Evolutionary conservation across 305 asterid species (phyloP).

Genomic region (Nicotiana rustica): DNA sequence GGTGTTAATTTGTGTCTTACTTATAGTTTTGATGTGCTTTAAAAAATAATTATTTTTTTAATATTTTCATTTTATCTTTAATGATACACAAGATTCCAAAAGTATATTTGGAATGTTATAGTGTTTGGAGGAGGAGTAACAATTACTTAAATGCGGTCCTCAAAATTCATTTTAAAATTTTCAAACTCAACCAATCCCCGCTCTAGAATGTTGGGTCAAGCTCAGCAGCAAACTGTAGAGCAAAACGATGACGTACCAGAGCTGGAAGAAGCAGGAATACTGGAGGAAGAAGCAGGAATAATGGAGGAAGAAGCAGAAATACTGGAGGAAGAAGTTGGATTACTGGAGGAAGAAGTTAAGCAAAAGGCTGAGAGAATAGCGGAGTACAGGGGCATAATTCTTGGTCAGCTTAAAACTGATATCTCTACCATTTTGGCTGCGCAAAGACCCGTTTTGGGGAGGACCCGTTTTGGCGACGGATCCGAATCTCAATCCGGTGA

Average conservation of each 20-base stretch:
- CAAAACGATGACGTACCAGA: constrained; percentile 47
- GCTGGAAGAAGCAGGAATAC: constrained; percentile 38
- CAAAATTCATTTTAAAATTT: no score
- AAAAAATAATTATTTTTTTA: no score
- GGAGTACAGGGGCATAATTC: constrained; percentile 57
- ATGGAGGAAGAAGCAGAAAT: constrained; percentile 58
- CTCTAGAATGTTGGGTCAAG: constrained; percentile 48
- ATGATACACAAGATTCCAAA: no score
- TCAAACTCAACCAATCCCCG: no score
- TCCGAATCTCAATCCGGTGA: constrained; percentile 42
- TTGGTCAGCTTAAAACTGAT: constrained; percentile 58
- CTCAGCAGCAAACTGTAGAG: constrained; percentile 19
- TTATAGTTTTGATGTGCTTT: no score
- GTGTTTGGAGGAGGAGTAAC: no score
- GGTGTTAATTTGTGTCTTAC: no score
- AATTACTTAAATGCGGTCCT: no score
- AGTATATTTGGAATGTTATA: no score
- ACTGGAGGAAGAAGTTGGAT: constrained; percentile 49
- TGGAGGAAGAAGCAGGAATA: constrained; percentile 32
- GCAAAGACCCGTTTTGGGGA: constrained; percentile 55
- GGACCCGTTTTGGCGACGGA: constrained; percentile 39
- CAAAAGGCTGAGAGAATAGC: constrained; percentile 59
- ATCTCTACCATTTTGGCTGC: constrained; percentile 60
- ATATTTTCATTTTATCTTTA: no score
- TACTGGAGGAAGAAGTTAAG: constrained; percentile 62